These are phyloP conservation scores for Flaveria sonorensis DNA, from an alignment of 129 eudicot species.

Conservation along the genomic window DNA sequence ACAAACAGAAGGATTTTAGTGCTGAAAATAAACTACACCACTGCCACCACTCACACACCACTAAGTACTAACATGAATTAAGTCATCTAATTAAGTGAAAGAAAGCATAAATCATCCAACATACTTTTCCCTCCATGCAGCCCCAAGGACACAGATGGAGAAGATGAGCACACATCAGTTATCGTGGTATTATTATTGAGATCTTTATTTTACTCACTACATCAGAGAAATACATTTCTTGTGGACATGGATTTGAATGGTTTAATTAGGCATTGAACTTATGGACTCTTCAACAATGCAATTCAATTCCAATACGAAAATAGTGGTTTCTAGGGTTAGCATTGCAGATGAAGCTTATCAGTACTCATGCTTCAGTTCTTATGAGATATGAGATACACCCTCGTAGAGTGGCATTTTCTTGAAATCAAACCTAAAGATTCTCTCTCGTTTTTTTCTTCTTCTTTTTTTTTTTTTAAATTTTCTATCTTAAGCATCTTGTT, in stretches of 20 bases:
- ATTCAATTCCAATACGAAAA: constrained; percentile 11
- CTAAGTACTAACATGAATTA: no score
- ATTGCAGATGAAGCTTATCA: constrained; percentile 2
- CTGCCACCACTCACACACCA: no score
- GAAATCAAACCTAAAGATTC: neutral
- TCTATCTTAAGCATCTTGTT: constrained; percentile 16
- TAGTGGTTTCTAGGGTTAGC: constrained; percentile 13
- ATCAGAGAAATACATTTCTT: neutral
- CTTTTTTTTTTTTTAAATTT: neutral
- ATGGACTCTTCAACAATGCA: neutral
- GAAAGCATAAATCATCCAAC: no score
- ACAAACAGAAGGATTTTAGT: no score
- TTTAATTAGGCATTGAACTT: neutral
- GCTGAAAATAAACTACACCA: no score
- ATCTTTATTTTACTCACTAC: neutral
- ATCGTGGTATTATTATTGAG: neutral
- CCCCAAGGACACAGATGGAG: no score
- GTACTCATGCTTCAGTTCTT: neutral
- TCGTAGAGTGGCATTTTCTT: neutral
- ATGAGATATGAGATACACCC: neutral
- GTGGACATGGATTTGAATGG: no score
- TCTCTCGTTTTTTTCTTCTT: no score
- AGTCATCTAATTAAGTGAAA: no score
- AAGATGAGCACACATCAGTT: no score
- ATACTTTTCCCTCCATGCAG: no score